These are phyloP conservation scores for Arxiozyma bovina DNA, from an alignment of 1,139 yeast species.

Conservation along the genomic window DNA sequence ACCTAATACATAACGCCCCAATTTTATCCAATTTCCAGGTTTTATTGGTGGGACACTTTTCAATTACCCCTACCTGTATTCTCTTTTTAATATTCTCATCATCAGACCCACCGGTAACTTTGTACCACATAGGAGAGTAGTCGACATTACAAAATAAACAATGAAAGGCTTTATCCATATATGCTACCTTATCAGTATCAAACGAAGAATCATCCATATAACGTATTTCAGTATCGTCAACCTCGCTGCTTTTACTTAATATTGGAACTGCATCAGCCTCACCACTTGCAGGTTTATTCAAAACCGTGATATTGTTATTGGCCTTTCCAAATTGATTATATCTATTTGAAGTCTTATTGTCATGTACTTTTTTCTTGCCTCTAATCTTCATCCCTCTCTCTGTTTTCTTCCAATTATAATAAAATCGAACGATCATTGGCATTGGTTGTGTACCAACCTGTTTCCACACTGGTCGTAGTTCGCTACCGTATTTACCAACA, in stretches of 20 bases:
- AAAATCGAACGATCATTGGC: conserved; percentile 74
- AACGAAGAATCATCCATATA: conserved; percentile 37
- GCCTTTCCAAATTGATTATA: neutral
- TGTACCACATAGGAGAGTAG: conserved; percentile 32
- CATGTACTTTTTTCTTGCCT: conserved; percentile 42
- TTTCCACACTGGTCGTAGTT: conserved; percentile 62
- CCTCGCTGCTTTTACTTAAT: conserved; percentile 27
- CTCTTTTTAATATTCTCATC: conserved; percentile 40
- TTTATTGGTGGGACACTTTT: conserved; percentile 7
- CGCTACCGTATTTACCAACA: conserved; percentile 67
- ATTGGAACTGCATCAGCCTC: neutral
- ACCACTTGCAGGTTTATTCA: neutral
- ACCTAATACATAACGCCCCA: conserved; percentile 67
- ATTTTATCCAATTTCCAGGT: conserved; percentile 34
- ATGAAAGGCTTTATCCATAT: conserved; percentile 19
- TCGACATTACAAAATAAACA: conserved; percentile 30
- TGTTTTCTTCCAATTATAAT: conserved; percentile 88
- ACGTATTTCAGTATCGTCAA: conserved; percentile 14
- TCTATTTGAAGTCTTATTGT: neutral
- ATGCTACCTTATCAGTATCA: conserved; percentile 25
- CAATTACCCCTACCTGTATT: conserved; percentile 18
- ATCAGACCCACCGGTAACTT: conserved; percentile 49
- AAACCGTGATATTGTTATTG: neutral
- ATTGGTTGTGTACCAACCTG: conserved; percentile 62
- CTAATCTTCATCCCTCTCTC: conserved; percentile 53